Percentiles rank a stretch among this genome's conserved stretches.
Evolutionary conservation across 768 basidiomycete species (phyloP).

Genomic region (Filobasidium wieringae): DNA sequence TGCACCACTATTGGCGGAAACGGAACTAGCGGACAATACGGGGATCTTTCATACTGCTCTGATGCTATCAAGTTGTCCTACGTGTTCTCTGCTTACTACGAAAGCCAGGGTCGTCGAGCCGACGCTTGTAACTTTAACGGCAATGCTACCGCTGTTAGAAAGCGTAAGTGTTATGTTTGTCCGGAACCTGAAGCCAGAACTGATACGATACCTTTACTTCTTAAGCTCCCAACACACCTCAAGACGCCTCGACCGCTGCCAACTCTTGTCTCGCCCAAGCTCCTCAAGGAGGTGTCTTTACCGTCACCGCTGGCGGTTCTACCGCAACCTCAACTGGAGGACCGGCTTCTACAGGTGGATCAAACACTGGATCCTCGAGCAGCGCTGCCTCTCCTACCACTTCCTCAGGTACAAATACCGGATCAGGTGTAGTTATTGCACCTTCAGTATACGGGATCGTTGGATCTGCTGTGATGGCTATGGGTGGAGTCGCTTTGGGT

Average conservation of each 20-base stretch:
- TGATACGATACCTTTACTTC: neutral
- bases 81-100: conserved; percentile 68
- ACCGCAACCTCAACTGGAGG: neutral
- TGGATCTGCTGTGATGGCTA: neutral
- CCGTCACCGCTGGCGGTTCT: neutral
- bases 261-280: conserved; percentile 27
- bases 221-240: conserved; percentile 32
- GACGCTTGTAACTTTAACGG: conserved; percentile 68
- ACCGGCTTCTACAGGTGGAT: neutral
- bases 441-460: too few relatives aligned
- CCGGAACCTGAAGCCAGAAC: neutral
- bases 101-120: conserved; percentile 49
- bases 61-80: conserved; percentile 72
- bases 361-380: neutral
- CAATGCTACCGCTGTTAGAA: conserved; percentile 56
- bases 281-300: conserved; percentile 27
- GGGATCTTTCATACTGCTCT: conserved; percentile 62
- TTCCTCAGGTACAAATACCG: too few relatives aligned
- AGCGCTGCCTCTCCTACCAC: neutral
- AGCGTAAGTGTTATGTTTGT: conserved; percentile 20
- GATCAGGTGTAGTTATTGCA: too few relatives aligned
- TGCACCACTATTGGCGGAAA: conserved; percentile 62
- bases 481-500: neutral
- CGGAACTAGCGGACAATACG: conserved; percentile 65
- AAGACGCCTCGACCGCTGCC: conserved; percentile 33